Evolutionary conservation across 805 yeast species (phyloP), one percentile per base, ranked within the genome.

Genomic region (Candida maesae): DNA sequence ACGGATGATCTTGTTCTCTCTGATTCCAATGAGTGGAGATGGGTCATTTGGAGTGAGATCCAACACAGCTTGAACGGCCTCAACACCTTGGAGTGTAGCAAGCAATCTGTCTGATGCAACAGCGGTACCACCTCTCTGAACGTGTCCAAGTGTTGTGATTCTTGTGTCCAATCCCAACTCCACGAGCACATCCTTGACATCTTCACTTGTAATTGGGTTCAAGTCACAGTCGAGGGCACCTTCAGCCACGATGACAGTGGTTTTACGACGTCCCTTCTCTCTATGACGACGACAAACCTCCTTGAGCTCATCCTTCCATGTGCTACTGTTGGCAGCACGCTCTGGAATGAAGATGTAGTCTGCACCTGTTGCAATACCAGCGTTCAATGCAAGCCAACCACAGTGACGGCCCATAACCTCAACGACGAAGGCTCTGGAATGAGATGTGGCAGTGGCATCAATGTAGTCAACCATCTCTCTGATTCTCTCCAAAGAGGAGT

Each of bases 401-500:
- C 99, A 93, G 64, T 93, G 97, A 60, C 99, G 80, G 47, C 99
- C 99, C 99, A 93, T 93, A 30, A 93, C 99, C 64, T 93, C 99
- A 45, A 93, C 85, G 33, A 93, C 96, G 63, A 93, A 93, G 7
- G 99, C 99, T 59, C 99, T 79, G 12, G 96, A 87, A 64, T 93
- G 99, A 3, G 98, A 91, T 52, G 85, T 79, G 14, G 99, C 99
- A 27, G 99, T 93, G 38, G 97, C 96, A 64, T 90, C 97, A 52
- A 93, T 93, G 68, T 88, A 91, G 65, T 93, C 98, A 47, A 93
- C 89, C 71, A 87, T 82, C 64, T 88, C 86, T 65, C 95, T 84
- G 54, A 93, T 93, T 61, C 99, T 73, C 51, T 84, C 96, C 54
- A 93, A 73, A 5, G 97, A 87, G 8, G 97, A 88, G 67, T 79